These are phyloP conservation scores for Amanita phalloides DNA, from an alignment of 768 basidiomycete species.

Conservation along the genomic window DNA sequence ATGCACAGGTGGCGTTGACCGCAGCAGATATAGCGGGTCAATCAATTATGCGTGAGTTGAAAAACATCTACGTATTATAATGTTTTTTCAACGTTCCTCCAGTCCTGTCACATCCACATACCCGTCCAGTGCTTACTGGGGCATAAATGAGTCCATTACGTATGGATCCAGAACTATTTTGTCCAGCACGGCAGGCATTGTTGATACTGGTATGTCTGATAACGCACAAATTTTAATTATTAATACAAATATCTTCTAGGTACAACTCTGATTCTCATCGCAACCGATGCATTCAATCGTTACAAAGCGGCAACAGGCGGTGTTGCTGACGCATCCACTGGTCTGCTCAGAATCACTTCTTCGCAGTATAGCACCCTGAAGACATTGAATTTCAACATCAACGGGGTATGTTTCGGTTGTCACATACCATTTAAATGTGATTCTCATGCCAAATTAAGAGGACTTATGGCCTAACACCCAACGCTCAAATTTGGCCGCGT, in stretches of 20 bases:
- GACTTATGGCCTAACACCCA: constrained; percentile 43
- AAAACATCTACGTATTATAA: not conserved
- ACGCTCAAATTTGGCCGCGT: constrained; percentile 66
- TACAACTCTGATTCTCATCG: constrained; percentile 40
- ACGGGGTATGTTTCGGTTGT: constrained; percentile 26
- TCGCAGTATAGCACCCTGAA: constrained; percentile 40
- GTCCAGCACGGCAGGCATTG: constrained; percentile 38
- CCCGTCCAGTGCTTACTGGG: constrained; percentile 45
- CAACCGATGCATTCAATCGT: constrained; percentile 30
- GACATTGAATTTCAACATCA: constrained; percentile 46
- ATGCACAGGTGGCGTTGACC: constrained; percentile 29
- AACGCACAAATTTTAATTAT: no score
- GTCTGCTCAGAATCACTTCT: constrained; percentile 27
- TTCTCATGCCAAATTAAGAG: constrained; percentile 23
- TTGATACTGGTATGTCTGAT: constrained; percentile 36
- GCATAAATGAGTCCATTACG: constrained; percentile 43
- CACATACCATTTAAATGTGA: constrained; percentile 12
- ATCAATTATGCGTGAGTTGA: constrained; percentile 28
- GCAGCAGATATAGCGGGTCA: constrained; percentile 30
- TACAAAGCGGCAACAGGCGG: constrained; percentile 40
- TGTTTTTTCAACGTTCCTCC: not conserved
- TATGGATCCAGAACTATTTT: constrained; percentile 42
- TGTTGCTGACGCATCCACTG: constrained; percentile 26
- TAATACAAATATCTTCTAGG: constrained; percentile 14
- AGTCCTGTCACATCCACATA: constrained; percentile 35